These are phyloP conservation scores for Schizophyllum amplum DNA, from an alignment of 1,284 basidiomycete species.

Conservation along the genomic window DNA sequence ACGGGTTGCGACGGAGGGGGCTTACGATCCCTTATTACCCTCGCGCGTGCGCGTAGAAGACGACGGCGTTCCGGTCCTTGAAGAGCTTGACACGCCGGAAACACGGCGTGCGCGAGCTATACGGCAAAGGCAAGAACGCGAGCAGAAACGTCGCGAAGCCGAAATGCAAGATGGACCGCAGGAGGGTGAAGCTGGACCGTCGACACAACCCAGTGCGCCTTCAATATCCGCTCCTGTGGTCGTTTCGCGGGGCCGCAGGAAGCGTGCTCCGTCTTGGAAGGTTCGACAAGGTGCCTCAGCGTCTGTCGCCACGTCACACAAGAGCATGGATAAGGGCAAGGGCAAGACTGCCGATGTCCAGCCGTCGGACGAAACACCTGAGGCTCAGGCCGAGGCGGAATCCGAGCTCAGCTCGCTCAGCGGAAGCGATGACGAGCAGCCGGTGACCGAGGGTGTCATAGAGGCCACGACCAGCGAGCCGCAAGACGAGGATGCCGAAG, in stretches of 20 bases:
- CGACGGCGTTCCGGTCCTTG: constrained; percentile 46
- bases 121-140: constrained; percentile 31
- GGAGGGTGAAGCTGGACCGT: not conserved
- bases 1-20: constrained; percentile 14
- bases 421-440: constrained; percentile 19
- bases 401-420: constrained; percentile 22
- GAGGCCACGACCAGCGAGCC: not conserved
- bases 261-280: not conserved
- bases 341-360: not conserved
- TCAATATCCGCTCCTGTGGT: not conserved
- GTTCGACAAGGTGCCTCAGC: not conserved
- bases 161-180: not conserved
- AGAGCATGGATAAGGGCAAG: not conserved
- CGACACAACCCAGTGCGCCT: not conserved
- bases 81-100: constrained; percentile 61
- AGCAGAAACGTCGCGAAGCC: not conserved
- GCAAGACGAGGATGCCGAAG: constrained; percentile 17
- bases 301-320: not conserved
- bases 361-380: not conserved
- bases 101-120: constrained; percentile 49
- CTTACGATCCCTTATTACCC: constrained; percentile 20
- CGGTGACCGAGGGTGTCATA: not conserved
- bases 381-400: constrained; percentile 2
- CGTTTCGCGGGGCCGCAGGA: not conserved
- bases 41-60: not conserved